Conservation (phyloP, 1,139 yeast species). For the Magnusiomyces tetraspermus region DNA sequence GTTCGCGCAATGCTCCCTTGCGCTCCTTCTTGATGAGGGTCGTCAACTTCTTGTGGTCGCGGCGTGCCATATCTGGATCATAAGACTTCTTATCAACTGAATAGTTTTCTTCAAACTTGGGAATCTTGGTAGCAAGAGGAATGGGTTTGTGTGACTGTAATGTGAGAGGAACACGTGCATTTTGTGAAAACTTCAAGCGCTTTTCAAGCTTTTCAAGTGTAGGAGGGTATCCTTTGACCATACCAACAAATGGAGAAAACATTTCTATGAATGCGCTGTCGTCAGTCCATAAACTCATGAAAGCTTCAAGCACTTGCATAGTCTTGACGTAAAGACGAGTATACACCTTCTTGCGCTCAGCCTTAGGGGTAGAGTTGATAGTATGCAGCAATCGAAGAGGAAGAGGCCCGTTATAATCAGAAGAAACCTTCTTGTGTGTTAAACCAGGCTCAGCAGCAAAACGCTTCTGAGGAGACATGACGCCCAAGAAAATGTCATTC, state of each 20-base stretch:
- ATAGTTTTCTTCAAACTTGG: conserved; percentile 91
- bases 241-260: conserved; percentile 34
- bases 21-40: conserved; percentile 84
- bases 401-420: neutral
- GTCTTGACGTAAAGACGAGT: conserved; percentile 11
- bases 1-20: conserved; percentile 78
- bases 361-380: neutral
- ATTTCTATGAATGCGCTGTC: conserved; percentile 55
- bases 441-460: neutral
- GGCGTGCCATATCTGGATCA: conserved; percentile 72
- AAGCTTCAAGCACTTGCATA: conserved; percentile 7
- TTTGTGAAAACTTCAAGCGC: conserved; percentile 41
- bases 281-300: conserved; percentile 49
- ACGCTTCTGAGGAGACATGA: neutral
- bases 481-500: conserved; percentile 7
- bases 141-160: conserved; percentile 81
- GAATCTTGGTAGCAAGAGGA: conserved; percentile 77
- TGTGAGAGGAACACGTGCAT: conserved; percentile 61
- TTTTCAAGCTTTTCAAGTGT: conserved; percentile 34
- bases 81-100: conserved; percentile 91
- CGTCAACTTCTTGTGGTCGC: conserved; percentile 73
- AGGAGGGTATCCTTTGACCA: conserved; percentile 5
- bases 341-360: neutral
- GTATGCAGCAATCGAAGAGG: neutral
- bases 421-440: neutral